These are phyloP conservation scores for Iberis pinnata DNA, from an alignment of 345 rosid species.

Conservation along the genomic window DNA sequence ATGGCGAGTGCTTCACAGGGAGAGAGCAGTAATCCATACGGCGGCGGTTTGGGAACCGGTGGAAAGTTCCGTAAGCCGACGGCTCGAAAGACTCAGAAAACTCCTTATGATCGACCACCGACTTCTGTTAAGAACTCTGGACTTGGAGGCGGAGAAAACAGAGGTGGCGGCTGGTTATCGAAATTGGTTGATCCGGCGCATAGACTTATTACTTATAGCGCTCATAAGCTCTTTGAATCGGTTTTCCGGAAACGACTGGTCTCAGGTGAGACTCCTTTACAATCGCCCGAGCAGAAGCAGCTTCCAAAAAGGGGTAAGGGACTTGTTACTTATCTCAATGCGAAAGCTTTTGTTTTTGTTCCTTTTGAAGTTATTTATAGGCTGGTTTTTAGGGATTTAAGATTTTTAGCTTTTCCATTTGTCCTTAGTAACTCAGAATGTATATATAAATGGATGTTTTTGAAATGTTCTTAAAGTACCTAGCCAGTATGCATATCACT, in stretches of 20 bases:
- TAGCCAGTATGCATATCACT: background rate
- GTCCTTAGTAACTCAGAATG: too few species aligned
- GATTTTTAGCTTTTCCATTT: background rate
- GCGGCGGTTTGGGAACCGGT: conserved; percentile 41
- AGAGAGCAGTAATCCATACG: conserved; percentile 35
- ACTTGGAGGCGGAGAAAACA: conserved; percentile 16
- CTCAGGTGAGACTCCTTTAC: conserved; percentile 23
- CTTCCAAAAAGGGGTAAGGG: conserved; percentile 43
- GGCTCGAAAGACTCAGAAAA: conserved; percentile 40
- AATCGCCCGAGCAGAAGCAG: conserved; percentile 21
- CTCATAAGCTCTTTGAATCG: conserved; percentile 65
- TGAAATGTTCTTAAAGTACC: too few species aligned
- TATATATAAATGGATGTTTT: too few species aligned
- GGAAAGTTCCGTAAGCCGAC: conserved; percentile 72
- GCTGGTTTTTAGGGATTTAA: background rate
- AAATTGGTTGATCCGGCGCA: conserved; percentile 93
- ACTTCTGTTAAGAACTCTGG: conserved; percentile 40
- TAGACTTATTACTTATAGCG: conserved; percentile 62
- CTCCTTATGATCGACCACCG: conserved; percentile 76
- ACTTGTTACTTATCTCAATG: conserved; percentile 23
- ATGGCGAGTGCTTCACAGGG: conserved; percentile 51
- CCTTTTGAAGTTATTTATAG: background rate
- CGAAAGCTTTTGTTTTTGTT: background rate
- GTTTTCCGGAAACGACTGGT: conserved; percentile 70
- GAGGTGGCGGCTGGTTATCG: conserved; percentile 63